Percentiles rank a stretch among this genome's conserved stretches.
Conservation (phyloP, 2,329 filamentous ascomycete genomes). For the Monilinia vaccinii-corymbosi region DNA sequence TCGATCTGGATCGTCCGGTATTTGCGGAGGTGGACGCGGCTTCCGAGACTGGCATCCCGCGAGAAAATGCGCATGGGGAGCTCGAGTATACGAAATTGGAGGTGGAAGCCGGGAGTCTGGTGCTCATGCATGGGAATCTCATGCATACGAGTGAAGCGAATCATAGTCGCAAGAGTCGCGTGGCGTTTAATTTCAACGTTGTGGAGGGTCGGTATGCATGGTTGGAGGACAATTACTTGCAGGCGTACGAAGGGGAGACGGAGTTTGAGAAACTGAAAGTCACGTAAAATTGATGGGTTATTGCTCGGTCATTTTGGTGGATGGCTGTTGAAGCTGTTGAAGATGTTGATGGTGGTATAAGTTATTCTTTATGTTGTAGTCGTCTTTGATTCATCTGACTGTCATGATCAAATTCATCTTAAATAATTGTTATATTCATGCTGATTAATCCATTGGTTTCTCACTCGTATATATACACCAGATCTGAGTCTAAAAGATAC, state of each 20-base stretch:
- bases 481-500: too few relatives aligned
- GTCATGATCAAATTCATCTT: too few relatives aligned
- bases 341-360: too few relatives aligned
- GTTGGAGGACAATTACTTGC: constrained; percentile 1
- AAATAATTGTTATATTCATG: too few relatives aligned
- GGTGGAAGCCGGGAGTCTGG: neutral
- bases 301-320: too few relatives aligned
- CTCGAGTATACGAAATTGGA: constrained; percentile 2
- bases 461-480: too few relatives aligned
- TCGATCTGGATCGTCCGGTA: neutral
- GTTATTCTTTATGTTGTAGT: too few relatives aligned
- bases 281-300: too few relatives aligned
- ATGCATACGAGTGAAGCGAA: constrained; percentile 7
- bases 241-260: neutral
- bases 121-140: constrained; percentile 7
- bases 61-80: neutral
- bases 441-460: too few relatives aligned
- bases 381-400: too few relatives aligned
- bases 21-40: neutral
- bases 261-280: neutral
- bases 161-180: neutral
- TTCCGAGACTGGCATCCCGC: neutral
- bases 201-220: neutral
- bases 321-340: too few relatives aligned
- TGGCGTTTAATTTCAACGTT: neutral